These are phyloP conservation scores for Helicostylum pulchrum DNA, from an alignment of 192 early-diverging fungal species.

Conservation along the genomic window DNA sequence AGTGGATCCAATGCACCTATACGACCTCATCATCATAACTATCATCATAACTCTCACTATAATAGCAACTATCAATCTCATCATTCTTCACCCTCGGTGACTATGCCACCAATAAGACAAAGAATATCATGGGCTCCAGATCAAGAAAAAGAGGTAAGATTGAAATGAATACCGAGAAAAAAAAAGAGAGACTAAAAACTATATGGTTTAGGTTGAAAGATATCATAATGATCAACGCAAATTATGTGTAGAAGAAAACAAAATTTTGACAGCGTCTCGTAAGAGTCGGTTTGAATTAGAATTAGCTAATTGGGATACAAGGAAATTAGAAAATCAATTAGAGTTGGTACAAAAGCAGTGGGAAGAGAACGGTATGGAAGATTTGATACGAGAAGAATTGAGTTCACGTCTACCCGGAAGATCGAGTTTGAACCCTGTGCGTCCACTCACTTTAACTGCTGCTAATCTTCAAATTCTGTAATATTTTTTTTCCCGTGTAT, in stretches of 20 bases:
- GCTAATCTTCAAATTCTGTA: not conserved
- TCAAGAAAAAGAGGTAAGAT: conserved; percentile 33
- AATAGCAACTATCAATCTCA: conserved; percentile 7
- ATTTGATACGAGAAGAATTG: conserved; percentile 14
- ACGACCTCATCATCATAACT: conserved; percentile 10
- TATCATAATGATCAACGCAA: conserved; percentile 31
- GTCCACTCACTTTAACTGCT: not conserved
- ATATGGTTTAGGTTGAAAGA: conserved; percentile 16
- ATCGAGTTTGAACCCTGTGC: not conserved
- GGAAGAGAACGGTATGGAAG: conserved; percentile 31
- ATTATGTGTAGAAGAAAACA: conserved; percentile 22
- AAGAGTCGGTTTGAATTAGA: conserved; percentile 29
- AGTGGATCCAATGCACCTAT: not conserved
- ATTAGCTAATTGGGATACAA: conserved; percentile 30
- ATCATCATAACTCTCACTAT: conserved; percentile 16
- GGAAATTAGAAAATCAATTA: conserved; percentile 32
- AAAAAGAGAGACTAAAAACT: not conserved
- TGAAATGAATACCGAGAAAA: not conserved
- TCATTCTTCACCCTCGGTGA: conserved; percentile 8
- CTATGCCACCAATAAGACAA: conserved; percentile 4
- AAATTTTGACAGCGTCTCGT: conserved; percentile 11
- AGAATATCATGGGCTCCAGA: conserved; percentile 20
- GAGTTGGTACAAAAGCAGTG: conserved; percentile 33
- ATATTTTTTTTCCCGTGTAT: not conserved
- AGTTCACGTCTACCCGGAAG: not conserved